Percentiles rank a stretch among this genome's conserved stretches.
These are phyloP conservation scores for Ustilago nuda DNA, from an alignment of 1,284 basidiomycete species.

Conservation along the genomic window DNA sequence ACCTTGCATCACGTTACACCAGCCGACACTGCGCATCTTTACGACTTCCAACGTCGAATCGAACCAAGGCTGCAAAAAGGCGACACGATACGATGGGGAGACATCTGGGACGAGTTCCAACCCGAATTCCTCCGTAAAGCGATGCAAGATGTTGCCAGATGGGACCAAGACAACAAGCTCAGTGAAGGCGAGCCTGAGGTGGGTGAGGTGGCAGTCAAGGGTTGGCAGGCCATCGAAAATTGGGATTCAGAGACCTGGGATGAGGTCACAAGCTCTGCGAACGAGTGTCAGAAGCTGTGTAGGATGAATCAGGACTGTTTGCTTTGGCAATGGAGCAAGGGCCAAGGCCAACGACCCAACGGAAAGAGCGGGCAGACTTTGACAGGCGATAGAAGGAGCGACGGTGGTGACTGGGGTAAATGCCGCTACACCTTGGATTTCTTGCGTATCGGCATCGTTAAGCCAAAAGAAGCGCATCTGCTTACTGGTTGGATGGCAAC, in stretches of 20 bases:
- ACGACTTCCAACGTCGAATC: constrained; percentile 39
- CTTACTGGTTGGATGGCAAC: constrained; percentile 41
- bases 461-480: constrained; percentile 14
- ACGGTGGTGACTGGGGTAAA: constrained; percentile 9
- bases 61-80: constrained; percentile 6
- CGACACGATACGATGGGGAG: constrained; percentile 21
- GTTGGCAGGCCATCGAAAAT: constrained; percentile 41
- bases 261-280: neutral
- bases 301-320: constrained; percentile 10
- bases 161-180: neutral
- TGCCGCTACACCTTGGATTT: constrained; percentile 35
- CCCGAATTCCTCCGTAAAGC: constrained; percentile 18
- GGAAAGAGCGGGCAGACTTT: constrained; percentile 1
- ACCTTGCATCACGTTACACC: constrained; percentile 52
- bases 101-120: constrained; percentile 45
- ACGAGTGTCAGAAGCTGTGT: constrained; percentile 24
- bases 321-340: constrained; percentile 33
- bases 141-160: neutral
- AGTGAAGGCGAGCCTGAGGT: neutral
- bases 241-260: constrained; percentile 37
- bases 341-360: neutral
- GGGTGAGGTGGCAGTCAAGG: constrained; percentile 21
- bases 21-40: constrained; percentile 26
- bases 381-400: neutral
- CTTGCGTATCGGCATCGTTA: constrained; percentile 30